These are phyloP conservation scores for Colletotrichum theobromicola DNA, from an alignment of 2,329 filamentous ascomycete species.

Conservation along the genomic window DNA sequence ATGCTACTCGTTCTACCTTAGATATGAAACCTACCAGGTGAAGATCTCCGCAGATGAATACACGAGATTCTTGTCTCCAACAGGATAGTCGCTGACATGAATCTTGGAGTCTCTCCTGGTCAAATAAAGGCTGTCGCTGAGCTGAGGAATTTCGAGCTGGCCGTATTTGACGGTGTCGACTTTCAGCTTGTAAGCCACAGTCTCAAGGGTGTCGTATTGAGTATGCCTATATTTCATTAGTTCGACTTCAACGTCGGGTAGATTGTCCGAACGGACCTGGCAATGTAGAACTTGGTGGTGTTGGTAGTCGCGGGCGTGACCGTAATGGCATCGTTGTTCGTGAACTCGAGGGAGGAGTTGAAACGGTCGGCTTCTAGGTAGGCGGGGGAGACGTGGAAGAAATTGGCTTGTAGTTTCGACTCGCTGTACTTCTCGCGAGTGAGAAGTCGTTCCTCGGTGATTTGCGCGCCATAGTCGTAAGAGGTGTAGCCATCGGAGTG, in stretches of 20 bases:
- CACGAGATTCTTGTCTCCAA: slow-evolving; percentile 61
- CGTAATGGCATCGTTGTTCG: slow-evolving; percentile 48
- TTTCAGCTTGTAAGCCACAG: slow-evolving; percentile 64
- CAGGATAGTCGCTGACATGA: slow-evolving; percentile 67
- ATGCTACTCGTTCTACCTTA: fast-evolving
- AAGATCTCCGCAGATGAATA: slow-evolving; percentile 72
- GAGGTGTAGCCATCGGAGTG: slow-evolving; percentile 64
- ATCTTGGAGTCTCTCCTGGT: slow-evolving; percentile 67
- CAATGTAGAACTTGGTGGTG: slow-evolving; percentile 61
- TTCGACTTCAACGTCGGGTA: fast-evolving
- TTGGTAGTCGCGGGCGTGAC: slow-evolving; percentile 64
- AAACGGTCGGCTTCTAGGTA: slow-evolving; percentile 64
- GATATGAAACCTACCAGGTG: slow-evolving; percentile 45
- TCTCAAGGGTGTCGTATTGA: slow-evolving; percentile 60
- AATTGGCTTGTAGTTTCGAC: slow-evolving; percentile 73
- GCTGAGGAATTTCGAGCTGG: slow-evolving; percentile 59
- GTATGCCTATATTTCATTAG: slow-evolving; percentile 51
- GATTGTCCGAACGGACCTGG: not conserved
- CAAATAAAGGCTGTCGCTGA: slow-evolving; percentile 57
- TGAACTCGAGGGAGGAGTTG: slow-evolving; percentile 32
- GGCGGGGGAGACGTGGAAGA: slow-evolving; percentile 70
- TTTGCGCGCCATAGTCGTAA: slow-evolving; percentile 53
- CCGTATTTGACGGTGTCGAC: slow-evolving; percentile 57
- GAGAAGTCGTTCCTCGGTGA: slow-evolving; percentile 70
- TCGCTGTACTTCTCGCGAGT: slow-evolving; percentile 76